These are phyloP conservation scores for Lantana camara DNA, from an alignment of 257 asterid genomes.

Conservation along the genomic window DNA sequence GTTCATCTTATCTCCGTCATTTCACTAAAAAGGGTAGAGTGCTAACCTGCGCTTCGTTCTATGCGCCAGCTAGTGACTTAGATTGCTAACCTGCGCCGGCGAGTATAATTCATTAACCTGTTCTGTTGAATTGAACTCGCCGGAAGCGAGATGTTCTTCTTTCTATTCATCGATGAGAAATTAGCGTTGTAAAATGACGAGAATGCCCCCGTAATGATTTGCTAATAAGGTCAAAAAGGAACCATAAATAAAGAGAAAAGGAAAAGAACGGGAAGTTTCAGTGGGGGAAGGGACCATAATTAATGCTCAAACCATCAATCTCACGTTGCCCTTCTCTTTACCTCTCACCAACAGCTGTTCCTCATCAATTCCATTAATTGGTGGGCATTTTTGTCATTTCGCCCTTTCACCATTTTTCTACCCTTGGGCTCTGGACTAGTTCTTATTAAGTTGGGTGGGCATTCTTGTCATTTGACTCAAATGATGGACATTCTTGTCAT, in stretches of 20 bases:
- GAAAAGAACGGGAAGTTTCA: constrained; percentile 24
- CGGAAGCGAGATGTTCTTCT: constrained; percentile 8
- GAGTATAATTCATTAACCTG: constrained; percentile 11
- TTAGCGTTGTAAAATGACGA: constrained; percentile 32
- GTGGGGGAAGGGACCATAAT: constrained; percentile 12
- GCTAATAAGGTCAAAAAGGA: not conserved
- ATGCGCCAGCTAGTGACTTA: too few relatives aligned
- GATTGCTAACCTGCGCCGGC: constrained; percentile 23
- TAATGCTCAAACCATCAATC: not conserved
- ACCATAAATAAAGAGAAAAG: not conserved
- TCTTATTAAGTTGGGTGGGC: not conserved
- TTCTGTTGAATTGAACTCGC: constrained; percentile 22
- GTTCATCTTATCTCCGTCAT: constrained; percentile 13
- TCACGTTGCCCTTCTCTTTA: constrained; percentile 14
- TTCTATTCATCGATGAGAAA: constrained; percentile 15
- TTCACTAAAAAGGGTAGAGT: not conserved
- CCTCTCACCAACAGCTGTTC: constrained; percentile 37
- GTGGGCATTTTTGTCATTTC: constrained; percentile 30
- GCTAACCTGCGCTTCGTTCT: constrained; percentile 30
- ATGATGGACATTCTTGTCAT: too few relatives aligned
- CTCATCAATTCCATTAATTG: constrained; percentile 20
- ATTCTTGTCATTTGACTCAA: too few relatives aligned
- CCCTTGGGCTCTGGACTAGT: not conserved
- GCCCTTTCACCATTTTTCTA: too few relatives aligned
- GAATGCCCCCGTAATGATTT: constrained; percentile 26